Base-by-base conservation (phyloP, 1,139 yeast species). In the Magnusiomyces sp. region DNA sequence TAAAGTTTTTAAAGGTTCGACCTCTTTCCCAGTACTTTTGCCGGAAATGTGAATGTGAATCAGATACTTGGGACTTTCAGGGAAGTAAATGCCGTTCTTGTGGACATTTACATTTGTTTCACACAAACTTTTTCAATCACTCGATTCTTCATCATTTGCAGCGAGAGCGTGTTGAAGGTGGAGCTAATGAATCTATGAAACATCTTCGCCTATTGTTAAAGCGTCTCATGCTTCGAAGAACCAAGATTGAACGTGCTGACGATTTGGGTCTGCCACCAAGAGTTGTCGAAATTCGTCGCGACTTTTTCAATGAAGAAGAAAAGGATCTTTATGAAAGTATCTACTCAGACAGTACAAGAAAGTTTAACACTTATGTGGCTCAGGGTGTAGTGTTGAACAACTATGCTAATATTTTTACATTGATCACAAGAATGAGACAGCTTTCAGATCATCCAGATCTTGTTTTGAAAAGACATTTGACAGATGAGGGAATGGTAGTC, bases 401-500 rank as follows among this genome's bases (percentile, higher is more conserved):
- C 65, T 92, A 94, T 68, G 98, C 98, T 41, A 92, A 92, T 61
- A 90, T 92, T 61, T 94, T 92, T 70, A 90, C 97, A 0, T 74
- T 94, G 52, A 90, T 92, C 59, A 94, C 98, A 0, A 74, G 98
- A 61, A 92, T 92, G 98, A 79, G 98, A 62, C 98, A 92, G 67
- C 73, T 92, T 60, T 97, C 98, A 0, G 98, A 94, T 65, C 99
- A 92, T 66, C 98, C 98, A 0, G 99, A 94, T 69, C 72, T 94
- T 56, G 97, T 92, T 0, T 71, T 92, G 62, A 81, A 90, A 58
- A 74, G 89, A 50, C 78, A 78, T 13, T 66, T 71, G 40, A 51
- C 59, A 1, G 56, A 53, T 9, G 62, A 56, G 1, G 62, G 59
- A 9, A 65, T 63, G 4, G 65, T 61, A 2, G 73, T 72, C 17